Evolutionary conservation across 495 filamentous ascomycete genomes (phyloP), one percentile per base, ranked within the genome.

Genomic region (Oleoguttula mirabilis): DNA sequence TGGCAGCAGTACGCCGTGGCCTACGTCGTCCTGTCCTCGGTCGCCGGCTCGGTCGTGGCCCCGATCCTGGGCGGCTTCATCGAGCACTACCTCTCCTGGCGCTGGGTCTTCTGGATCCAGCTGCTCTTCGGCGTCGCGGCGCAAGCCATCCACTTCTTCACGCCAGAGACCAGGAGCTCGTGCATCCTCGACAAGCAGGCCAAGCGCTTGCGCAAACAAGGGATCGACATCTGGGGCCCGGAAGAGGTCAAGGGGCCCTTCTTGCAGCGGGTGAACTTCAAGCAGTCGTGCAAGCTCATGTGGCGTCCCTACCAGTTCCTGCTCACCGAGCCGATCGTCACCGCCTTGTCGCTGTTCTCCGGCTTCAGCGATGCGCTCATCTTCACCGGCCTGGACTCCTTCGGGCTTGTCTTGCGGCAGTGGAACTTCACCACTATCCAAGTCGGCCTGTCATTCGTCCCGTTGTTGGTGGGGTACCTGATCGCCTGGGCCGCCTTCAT

Each of bases 51-150:
- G 1, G 72, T 80, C 14, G 65, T 88, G 6, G 84, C 83, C 2
- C 82, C 85, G 1, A 72, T 90, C 31, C 68, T 87, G 32, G 84
- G 85, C 41, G 84, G 82, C 16, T 79, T 85, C 54, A 72, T 85
- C 49, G 71, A 80, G 45, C 61, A 71, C 15, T 73, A 72, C 50
- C 65, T 82, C 11, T 43, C 59, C 15, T 88, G 81, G 84, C 66
- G 66, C 10, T 53, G 45, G 45, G 45, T 48, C 27, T 81, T 85
- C 57, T 87, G 80, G 82, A 72, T 87, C 45, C 77, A 82, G 55
- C 66, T 88, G 36, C 80, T 86, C 36, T 72, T 87, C 36, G 82
- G 83, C 19, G 76, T 61, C 0, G 62, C 67, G 22, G 76, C 80
- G 14, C 76, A 85, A 51, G 15, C 79, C 0, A 54, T 80, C 20